Evolutionary conservation across 176 grass and related monocot species (phyloP), one percentile per base, ranked within the genome.

Genomic region (Hordeum marinum): DNA sequence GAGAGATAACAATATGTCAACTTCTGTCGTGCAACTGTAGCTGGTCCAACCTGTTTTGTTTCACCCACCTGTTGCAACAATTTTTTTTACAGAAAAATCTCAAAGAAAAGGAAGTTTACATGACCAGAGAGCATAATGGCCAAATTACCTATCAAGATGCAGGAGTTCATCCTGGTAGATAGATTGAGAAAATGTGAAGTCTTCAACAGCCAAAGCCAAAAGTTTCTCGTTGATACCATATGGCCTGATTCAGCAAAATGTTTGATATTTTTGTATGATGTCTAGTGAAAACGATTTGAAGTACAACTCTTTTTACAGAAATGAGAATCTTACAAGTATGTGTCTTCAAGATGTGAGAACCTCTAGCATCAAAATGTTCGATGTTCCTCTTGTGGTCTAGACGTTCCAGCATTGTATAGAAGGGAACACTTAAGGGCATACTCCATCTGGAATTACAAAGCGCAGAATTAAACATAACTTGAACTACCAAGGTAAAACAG

Each of bases 1-100:
- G 94, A 97, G 88, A 97, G 77, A 42, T 92, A 97, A 85, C 84
- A 90, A 70, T 90, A 94, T 27, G 72, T 65, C 8, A 90, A 64
- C 40, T 87, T 97, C 83, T 97, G 87, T 9, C 94, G 80, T 17
- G 92, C 92, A 63, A 97, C 63, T 75, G 73, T 55, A 97, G 68
- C 73, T 92, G 87, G 63, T 97, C 92, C 52, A 97, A 31, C 63
- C 46, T 87, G 35, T 80, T 90, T 14, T 94, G 87, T 63, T 92
- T 97, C 59, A 92, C 87, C 92, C 94, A 97, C 61, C 91, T 97
- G 67, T 21, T 50, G 46, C 34, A 37, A 61, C 8, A 9, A 25
- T 39, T 50, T 8, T 18, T 11, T 21, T n/a, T n/a, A n/a, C n/a
- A n/a, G n/a, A n/a, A 57, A 10, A 20, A 32, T 31, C 3, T 45